Base-by-base conservation (phyloP, 2,329 filamentous ascomycete genomes). In the Rutstroemia sp. region DNA sequence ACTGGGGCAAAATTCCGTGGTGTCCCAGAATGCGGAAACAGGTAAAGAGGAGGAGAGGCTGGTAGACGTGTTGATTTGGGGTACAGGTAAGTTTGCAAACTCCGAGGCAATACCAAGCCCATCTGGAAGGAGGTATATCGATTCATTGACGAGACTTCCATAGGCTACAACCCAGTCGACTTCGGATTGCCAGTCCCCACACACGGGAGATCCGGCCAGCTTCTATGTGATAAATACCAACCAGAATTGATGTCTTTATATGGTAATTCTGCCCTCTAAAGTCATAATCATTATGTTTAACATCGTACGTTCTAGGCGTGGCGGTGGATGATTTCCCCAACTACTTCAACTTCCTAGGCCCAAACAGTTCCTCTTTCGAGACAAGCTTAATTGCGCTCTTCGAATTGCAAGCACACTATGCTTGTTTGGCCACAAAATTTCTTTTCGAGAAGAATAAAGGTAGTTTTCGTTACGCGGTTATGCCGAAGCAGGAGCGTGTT, bases 181-280 rank as follows among this genome's bases (percentile, higher is more conserved):
- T 51, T 51, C 9, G 38, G 48, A 42, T 39, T 51, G 3, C 48
- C 36, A 9, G 38, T 51, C 8, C 48, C 48, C 23, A 51, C 38
- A 19, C 19, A 21, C 16, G 48, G 48, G 17, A 34, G 38, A 21
- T 17, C 38, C 2, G 48, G 48, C 16, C 19, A 30, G 27, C 23
- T 51, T 4, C 23, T 51, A 51, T 36, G 34, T 30, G 48, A 51
- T 12, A 51, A 51, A 19, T 51, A 51, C 10, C 48, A 51, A 42
- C 48, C 48, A 2, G 38, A 42, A 17, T 42, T 51, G 12, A 17
- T 7, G n/a, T 51, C 36, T 12, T 10, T 51, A 16, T 51, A 51
- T 38, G 38, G 23, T 51, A 42, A 4, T 8, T 40, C 19, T 25
- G 2, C 12, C 5, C 3, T n/a, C 16, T 42, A 17, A 6, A 6